Evolutionary conservation across 2,329 filamentous ascomycete species (phyloP).

Genomic region (Colletotrichum zoysiae): DNA sequence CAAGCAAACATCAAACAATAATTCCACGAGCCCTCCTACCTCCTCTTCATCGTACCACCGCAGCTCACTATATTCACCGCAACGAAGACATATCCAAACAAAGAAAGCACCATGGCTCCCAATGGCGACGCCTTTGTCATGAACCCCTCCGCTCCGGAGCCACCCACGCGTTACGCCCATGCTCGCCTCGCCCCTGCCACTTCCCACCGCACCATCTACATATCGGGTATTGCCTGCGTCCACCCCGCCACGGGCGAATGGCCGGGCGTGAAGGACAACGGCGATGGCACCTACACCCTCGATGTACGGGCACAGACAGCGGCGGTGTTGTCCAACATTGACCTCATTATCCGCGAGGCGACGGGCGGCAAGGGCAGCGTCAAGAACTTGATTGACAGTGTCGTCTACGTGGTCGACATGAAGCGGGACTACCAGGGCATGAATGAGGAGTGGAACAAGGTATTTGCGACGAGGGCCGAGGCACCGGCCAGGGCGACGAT

Average conservation of each 20-base stretch:
- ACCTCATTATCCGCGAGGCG: not conserved
- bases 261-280: slow-evolving; percentile 52
- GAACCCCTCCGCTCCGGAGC: slow-evolving; percentile 2
- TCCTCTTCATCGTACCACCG: not conserved
- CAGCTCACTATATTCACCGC: not conserved
- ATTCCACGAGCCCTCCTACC: not conserved
- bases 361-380: slow-evolving; percentile 5
- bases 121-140: slow-evolving; percentile 5
- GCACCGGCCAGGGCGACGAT: slow-evolving; percentile 1
- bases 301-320: slow-evolving; percentile 47
- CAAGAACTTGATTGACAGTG: not conserved
- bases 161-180: slow-evolving; percentile 1
- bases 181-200: slow-evolving; percentile 37
- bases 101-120: not conserved
- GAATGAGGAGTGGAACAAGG: slow-evolving; percentile 8
- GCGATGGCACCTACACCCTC: slow-evolving; percentile 50
- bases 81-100: not conserved
- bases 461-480: not conserved
- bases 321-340: not conserved
- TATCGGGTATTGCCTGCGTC: slow-evolving; percentile 54
- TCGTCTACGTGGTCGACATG: slow-evolving; percentile 2
- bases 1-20: not conserved
- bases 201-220: slow-evolving; percentile 53
- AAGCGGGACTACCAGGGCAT: slow-evolving; percentile 4
- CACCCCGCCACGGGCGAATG: slow-evolving; percentile 50